Evolutionary conservation across 495 filamentous ascomycete species (phyloP), one percentile per base, ranked within the genome.

Genomic region (Annulohypoxylon moriforme): DNA sequence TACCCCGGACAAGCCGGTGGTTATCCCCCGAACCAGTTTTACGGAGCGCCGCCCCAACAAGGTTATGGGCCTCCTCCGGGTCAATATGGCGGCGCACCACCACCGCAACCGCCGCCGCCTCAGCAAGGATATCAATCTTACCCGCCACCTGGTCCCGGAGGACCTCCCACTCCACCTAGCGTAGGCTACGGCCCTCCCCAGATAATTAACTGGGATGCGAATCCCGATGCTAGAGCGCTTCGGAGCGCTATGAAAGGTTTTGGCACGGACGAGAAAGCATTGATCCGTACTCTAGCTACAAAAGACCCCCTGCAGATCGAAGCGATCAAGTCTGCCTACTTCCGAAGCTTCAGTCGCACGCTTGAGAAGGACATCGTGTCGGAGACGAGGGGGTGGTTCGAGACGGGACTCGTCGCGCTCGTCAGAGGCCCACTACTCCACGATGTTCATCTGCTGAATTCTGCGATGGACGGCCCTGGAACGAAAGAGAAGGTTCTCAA

Each of bases 221-320:
- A 80, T 2, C 75, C 79, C 1, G 88, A 96, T 63, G 92, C 93
- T 0, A 86, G 93, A 53, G 84, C 79, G 8, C 83, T 97, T 22
- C 85, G 93, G 58, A 87, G 86, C 72, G 93, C 95, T 2, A 97
- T 97, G 92, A 96, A 96, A 82, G 93, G 94, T 7, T 90, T 96
- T 64, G 94, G 94, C 46, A 97, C 94, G 0, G 89, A 97, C 72
- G 94, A 97, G 78, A 88, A 87, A 56, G 78, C 86, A 0, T 83
- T 97, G 0, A 92, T 94, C 72, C 79, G 81, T 0, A 80, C 90
- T 14, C 82, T 98, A 20, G 81, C 89, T 0, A 83, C 78, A 27
- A 87, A 91, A 58, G 89, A 96, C 64, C 91, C 93, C 3, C 81
- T 92, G 11, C 90, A 94, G 72, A 86, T 96, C 67, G 85, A 87